Conservation (phyloP, 2,329 filamentous ascomycete genomes). For the Huntiella omanensis region DNA sequence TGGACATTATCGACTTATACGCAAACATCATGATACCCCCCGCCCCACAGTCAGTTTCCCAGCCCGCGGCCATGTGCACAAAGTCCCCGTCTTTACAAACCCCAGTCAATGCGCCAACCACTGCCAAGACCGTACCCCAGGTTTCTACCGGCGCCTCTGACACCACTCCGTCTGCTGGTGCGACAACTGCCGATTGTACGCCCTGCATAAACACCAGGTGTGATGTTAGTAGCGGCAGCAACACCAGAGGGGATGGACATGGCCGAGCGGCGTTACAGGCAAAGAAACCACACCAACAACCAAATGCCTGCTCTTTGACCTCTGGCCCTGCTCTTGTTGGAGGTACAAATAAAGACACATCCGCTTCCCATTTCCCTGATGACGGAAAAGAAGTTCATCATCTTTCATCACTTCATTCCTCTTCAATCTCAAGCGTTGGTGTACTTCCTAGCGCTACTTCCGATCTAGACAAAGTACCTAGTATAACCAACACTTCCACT, state of each 20-base stretch:
- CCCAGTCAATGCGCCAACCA: neutral
- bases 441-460: neutral
- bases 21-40: no score
- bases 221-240: neutral
- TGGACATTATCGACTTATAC: no score
- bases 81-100: no score
- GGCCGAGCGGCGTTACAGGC: neutral
- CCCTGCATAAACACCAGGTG: neutral
- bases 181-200: neutral
- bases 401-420: neutral
- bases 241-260: neutral
- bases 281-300: neutral
- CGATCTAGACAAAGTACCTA: neutral
- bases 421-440: neutral
- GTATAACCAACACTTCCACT: neutral
- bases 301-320: no score
- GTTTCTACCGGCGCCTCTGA: slow-evolving; percentile 1
- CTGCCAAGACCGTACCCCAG: slow-evolving; percentile 4
- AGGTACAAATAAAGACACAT: neutral
- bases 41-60: no score
- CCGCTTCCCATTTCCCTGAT: neutral
- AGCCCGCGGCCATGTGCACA: neutral
- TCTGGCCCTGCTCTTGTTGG: no score
- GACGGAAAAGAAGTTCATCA: neutral
- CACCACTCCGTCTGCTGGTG: neutral